A percentile compares a stretch with the other conserved stretches of the same genome.
Conservation (phyloP, 148 eudicot species). For the Rhododendron henanense region DNA sequence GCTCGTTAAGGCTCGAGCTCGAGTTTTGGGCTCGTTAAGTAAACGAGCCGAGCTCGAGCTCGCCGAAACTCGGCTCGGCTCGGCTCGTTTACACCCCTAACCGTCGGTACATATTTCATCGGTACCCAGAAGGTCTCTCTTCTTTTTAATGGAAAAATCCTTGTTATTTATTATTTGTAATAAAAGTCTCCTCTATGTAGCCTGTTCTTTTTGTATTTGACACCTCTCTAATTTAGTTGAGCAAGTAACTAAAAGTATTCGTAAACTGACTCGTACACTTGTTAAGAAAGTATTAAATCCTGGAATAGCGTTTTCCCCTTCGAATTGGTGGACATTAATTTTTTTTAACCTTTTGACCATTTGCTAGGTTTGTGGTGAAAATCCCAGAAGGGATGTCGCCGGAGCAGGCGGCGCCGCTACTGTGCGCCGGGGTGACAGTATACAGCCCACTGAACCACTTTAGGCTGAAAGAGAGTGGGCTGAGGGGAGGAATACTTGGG, state of each 20-base stretch:
- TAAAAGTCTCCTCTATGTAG: too few relatives aligned
- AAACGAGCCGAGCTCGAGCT: too few relatives aligned
- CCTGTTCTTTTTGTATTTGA: background rate
- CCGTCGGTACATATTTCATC: too few relatives aligned
- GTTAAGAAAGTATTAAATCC: too few relatives aligned
- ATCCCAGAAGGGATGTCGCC: conserved; percentile 87
- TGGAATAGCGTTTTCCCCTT: background rate
- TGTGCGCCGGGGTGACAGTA: conserved; percentile 91
- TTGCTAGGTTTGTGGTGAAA: conserved; percentile 67
- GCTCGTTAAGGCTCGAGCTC: too few relatives aligned
- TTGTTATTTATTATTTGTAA: background rate
- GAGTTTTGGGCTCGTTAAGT: too few relatives aligned
- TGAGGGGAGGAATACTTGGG: conserved; percentile 81
- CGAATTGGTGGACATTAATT: background rate
- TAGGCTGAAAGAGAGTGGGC: conserved; percentile 62
- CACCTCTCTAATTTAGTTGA: background rate
- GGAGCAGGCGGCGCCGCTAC: conserved; percentile 91
- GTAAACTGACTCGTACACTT: background rate
- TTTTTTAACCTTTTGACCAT: background rate
- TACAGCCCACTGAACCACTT: conserved; percentile 91
- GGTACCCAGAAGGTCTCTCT: too few relatives aligned
- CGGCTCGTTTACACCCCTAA: too few relatives aligned
- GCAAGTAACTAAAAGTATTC: background rate
- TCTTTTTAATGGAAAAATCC: background rate
- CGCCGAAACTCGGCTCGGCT: too few relatives aligned